phyloP scores from a whole-genome alignment of 2,329 filamentous ascomycete genomes.

The Talaromyces sp. region DNA sequence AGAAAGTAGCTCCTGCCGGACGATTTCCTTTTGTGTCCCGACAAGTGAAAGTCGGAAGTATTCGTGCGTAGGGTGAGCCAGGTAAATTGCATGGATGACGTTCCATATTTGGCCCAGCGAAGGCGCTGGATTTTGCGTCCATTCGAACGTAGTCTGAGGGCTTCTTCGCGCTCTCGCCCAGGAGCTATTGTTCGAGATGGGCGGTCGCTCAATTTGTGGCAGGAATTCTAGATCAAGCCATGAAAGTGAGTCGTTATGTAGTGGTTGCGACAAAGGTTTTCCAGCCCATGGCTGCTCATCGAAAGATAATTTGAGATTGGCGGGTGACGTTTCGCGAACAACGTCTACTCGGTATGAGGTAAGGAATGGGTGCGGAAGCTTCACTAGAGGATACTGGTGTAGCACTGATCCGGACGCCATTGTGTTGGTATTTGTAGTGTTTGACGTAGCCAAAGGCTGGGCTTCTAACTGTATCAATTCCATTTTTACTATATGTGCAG shows the following conservation, averaged over 20 bases:
- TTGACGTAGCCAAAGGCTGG: background rate
- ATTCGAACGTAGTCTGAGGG: conserved; percentile 42
- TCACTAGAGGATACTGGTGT: conserved; percentile 37
- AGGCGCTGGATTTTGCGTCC: conserved; percentile 36
- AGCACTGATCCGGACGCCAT: background rate
- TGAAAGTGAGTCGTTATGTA: conserved; percentile 38
- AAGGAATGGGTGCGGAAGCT: conserved; percentile 48
- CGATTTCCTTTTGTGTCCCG: conserved; percentile 34
- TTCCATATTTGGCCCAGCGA: conserved; percentile 48
- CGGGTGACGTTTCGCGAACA: conserved; percentile 26
- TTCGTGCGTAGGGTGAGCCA: conserved; percentile 44
- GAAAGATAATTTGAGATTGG: conserved; percentile 31
- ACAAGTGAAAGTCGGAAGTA: conserved; percentile 43
- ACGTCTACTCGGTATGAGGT: conserved; percentile 41
- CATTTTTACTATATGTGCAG: background rate
- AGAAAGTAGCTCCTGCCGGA: conserved; percentile 41
- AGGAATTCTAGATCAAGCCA: conserved; percentile 35
- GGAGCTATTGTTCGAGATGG: conserved; percentile 26
- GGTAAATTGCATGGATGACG: conserved; percentile 45
- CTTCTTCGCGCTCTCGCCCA: conserved; percentile 47
- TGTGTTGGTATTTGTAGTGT: background rate
- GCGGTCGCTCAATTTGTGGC: conserved; percentile 20
- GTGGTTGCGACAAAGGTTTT: conserved; percentile 32
- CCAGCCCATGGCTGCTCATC: conserved; percentile 34
- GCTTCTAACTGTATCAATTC: background rate